phyloP scores from a whole-genome alignment of 148 eudicot species.

The Chenopodium formosanum region DNA sequence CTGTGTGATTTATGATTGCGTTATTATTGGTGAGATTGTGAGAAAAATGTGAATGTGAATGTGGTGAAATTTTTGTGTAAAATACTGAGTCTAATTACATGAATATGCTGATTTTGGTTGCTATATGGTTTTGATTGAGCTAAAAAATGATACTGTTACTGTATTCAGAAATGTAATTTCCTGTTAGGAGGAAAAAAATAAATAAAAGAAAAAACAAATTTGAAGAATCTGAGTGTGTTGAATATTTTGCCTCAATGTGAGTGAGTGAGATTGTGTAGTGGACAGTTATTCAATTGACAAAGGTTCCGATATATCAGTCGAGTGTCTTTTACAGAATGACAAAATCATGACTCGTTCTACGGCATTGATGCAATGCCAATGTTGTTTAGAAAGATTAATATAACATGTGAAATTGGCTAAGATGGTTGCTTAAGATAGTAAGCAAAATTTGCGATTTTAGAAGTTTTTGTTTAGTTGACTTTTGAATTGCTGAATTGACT shows the following conservation, averaged over 20 bases:
- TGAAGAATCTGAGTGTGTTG: no score
- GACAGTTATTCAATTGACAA: no score
- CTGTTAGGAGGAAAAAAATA: no score
- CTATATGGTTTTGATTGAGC: neutral
- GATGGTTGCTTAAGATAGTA: neutral
- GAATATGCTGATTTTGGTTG: neutral
- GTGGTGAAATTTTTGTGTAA: neutral
- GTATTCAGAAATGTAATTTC: no score
- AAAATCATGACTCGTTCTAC: neutral
- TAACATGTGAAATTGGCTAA: neutral
- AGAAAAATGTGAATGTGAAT: no score
- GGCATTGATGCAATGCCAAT: neutral
- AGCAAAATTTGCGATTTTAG: neutral
- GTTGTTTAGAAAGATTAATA: neutral
- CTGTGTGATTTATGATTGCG: neutral
- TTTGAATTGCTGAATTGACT: neutral
- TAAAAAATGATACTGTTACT: no score
- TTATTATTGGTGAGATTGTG: neutral
- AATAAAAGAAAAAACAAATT: no score
- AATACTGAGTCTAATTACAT: neutral
- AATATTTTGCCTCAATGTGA: no score
- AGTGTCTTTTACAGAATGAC: no score
- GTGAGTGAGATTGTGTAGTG: no score
- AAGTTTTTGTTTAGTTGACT: neutral
- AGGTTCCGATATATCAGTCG: no score